Conservation (phyloP, 2,329 filamentous ascomycete species). For the Colletotrichum musicola region DNA sequence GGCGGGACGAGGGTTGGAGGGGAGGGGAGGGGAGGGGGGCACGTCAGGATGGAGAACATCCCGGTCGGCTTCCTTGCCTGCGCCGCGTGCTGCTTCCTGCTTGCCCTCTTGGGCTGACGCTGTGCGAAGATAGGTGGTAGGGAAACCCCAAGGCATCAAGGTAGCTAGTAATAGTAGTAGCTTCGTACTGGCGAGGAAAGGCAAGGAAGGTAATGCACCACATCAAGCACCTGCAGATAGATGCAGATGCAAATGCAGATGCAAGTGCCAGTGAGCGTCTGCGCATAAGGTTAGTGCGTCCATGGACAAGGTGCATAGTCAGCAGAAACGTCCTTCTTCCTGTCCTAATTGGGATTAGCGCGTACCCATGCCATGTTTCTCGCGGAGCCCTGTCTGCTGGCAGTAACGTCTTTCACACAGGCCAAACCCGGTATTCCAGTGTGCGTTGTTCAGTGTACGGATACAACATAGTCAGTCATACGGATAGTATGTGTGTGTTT, state of each 20-base stretch:
- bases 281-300: constrained; percentile 11
- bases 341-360: neutral
- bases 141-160: neutral
- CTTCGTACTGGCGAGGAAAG: neutral
- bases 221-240: constrained; percentile 15
- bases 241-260: constrained; percentile 15
- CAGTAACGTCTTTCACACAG: neutral
- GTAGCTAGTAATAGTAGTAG: too few relatives aligned
- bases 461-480: too few relatives aligned
- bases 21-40: constrained; percentile 25
- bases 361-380: constrained; percentile 19
- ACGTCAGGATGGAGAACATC: constrained; percentile 11
- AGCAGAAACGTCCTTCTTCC: neutral
- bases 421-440: neutral
- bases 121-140: neutral
- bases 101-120: constrained; percentile 22
- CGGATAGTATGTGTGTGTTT: neutral
- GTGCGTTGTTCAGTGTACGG: neutral
- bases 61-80: neutral
- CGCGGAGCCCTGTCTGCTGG: constrained; percentile 6
- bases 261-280: constrained; percentile 25
- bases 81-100: constrained; percentile 19
- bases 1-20: neutral
- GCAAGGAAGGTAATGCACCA: constrained; percentile 22
- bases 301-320: neutral